These are phyloP conservation scores for Endocladia muricata DNA, from an alignment of 31 red algal species.

Conservation along the genomic window DNA sequence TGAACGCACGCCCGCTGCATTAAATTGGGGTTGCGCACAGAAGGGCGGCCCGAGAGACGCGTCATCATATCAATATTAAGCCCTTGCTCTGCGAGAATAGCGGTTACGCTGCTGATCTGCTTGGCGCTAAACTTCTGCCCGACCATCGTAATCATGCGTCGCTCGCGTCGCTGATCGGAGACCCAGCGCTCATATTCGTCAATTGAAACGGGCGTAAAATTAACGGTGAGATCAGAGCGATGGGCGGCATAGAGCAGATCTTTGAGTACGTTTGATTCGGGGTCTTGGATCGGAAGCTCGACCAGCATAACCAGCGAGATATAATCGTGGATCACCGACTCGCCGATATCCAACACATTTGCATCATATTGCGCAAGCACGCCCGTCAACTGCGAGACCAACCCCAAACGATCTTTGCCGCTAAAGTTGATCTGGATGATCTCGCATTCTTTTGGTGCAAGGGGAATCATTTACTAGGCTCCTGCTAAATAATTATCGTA, in stretches of 20 bases:
- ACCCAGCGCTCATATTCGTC: not conserved
- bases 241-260: conserved; percentile 72
- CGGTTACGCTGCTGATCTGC: conserved; percentile 54
- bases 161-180: not conserved
- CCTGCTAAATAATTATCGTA: too few species aligned
- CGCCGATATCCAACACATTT: too few species aligned
- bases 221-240: conserved; percentile 40
- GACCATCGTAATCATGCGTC: conserved; percentile 46
- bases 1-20: conserved; percentile 52
- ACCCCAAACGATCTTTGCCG: too few species aligned
- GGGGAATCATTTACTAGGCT: too few species aligned
- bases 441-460: too few species aligned
- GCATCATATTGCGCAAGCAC: too few species aligned
- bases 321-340: too few species aligned
- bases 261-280: conserved; percentile 50
- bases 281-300: too few species aligned
- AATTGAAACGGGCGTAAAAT: conserved; percentile 69
- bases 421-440: too few species aligned
- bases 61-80: conserved; percentile 59
- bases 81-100: conserved; percentile 40
- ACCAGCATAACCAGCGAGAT: too few species aligned
- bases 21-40: not conserved
- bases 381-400: too few species aligned
- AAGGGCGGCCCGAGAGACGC: conserved; percentile 21
- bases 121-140: conserved; percentile 42